A percentile compares a stretch with the other conserved stretches of the same genome.
Evolutionary conservation across 768 basidiomycete genomes (phyloP).

Genomic region (Leccinum variicolor): DNA sequence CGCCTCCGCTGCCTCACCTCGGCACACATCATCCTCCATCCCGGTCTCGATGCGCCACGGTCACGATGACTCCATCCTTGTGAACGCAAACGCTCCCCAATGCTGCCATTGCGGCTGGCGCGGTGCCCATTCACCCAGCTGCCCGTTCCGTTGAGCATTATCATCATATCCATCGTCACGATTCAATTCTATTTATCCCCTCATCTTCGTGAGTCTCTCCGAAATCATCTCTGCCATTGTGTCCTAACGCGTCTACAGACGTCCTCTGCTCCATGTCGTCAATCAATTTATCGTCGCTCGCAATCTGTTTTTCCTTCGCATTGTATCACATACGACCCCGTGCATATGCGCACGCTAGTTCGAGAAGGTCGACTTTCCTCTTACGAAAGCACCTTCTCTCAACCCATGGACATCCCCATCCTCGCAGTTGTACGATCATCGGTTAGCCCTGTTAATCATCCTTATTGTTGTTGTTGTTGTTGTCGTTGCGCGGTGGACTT

Average conservation of each 20-base stretch:
- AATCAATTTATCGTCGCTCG: conserved; percentile 29
- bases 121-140: conserved; percentile 53
- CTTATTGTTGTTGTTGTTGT: conserved; percentile 6
- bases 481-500: background rate
- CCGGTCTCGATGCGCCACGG: conserved; percentile 24
- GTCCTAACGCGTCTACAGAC: conserved; percentile 12
- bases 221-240: background rate
- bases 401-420: conserved; percentile 14
- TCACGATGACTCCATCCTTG: conserved; percentile 29
- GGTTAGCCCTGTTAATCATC: conserved; percentile 1
- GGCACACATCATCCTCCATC: conserved; percentile 15
- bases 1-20: conserved; percentile 11
- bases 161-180: conserved; percentile 1
- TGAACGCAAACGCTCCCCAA: conserved; percentile 62
- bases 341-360: conserved; percentile 35
- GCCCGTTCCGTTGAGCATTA: conserved; percentile 57
- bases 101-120: conserved; percentile 79
- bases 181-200: conserved; percentile 27
- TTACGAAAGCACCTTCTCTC: background rate
- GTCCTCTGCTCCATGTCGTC: conserved; percentile 26
- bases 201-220: conserved; percentile 18
- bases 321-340: conserved; percentile 33
- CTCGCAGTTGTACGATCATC: conserved; percentile 28
- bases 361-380: conserved; percentile 3
- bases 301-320: conserved; percentile 24